Conservation (phyloP, 352 stramenopile species). For the Globisporangium spinosum region DNA sequence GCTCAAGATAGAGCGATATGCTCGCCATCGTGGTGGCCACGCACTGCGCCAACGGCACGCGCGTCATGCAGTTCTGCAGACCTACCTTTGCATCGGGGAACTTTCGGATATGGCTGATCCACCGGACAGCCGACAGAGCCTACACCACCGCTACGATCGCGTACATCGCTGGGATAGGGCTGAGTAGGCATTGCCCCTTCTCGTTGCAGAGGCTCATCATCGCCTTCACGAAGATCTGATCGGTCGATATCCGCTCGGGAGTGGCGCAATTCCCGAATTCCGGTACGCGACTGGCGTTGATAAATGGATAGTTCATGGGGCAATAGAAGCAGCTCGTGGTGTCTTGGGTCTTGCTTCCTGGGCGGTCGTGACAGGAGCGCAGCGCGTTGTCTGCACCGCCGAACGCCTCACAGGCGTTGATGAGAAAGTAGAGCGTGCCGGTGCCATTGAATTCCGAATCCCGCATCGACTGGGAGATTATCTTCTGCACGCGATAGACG, state of each 20-base stretch:
- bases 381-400: conserved; percentile 39
- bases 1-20: conserved; percentile 27
- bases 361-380: conserved; percentile 37
- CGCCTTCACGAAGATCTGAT: conserved; percentile 34
- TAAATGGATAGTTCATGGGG: not conserved
- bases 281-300: not conserved
- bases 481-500: conserved; percentile 39
- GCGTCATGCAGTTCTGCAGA: conserved; percentile 52
- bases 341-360: conserved; percentile 12
- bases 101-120: conserved; percentile 44
- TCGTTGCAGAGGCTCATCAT: conserved; percentile 50
- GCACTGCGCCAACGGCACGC: conserved; percentile 34
- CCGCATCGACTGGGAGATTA: conserved; percentile 13
- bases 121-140: conserved; percentile 33
- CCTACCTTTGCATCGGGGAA: conserved; percentile 43
- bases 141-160: conserved; percentile 32
- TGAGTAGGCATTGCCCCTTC: conserved; percentile 32
- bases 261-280: not conserved
- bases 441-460: conserved; percentile 14
- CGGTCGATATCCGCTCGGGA: not conserved
- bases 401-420: conserved; percentile 55
- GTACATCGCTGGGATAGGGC: conserved; percentile 29
- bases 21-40: conserved; percentile 29
- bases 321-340: not conserved
- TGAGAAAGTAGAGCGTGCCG: conserved; percentile 36